Conservation (phyloP, 129 eudicot genomes). For the Arctium minus region DNA sequence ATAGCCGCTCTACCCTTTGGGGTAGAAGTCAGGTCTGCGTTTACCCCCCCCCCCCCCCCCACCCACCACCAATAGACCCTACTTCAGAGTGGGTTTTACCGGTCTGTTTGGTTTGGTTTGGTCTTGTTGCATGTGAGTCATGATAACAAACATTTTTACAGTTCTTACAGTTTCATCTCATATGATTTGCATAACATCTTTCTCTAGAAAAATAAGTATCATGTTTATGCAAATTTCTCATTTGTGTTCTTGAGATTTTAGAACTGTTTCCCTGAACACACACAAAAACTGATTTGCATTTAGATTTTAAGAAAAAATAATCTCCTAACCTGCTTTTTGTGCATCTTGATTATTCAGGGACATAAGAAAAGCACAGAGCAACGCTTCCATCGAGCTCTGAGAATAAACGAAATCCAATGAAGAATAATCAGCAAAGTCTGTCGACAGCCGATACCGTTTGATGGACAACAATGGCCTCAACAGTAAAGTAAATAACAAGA, state of each 20-base stretch:
- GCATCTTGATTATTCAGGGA: neutral
- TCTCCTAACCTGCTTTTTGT: neutral
- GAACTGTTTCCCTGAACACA: neutral
- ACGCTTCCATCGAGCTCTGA: neutral
- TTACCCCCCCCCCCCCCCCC: too few relatives aligned
- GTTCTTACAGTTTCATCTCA: neutral
- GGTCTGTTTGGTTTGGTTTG: too few relatives aligned
- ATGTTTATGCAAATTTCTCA: neutral
- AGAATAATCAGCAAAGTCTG: neutral
- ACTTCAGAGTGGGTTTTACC: too few relatives aligned
- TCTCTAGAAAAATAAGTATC: neutral
- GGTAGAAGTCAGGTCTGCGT: too few relatives aligned
- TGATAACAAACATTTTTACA: neutral
- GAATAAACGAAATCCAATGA: neutral
- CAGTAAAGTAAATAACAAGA: neutral
- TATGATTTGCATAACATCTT: neutral
- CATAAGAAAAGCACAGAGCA: neutral
- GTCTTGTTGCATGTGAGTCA: slow-evolving; percentile 24
- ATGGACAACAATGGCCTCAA: neutral
- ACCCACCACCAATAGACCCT: too few relatives aligned
- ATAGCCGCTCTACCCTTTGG: too few relatives aligned
- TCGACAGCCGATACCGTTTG: neutral
- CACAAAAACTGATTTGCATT: neutral
- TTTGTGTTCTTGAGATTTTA: neutral
- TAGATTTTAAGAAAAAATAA: neutral